These are phyloP conservation scores for Hypoxylon intermedium DNA, from an alignment of 495 filamentous ascomycete species.

Conservation along the genomic window DNA sequence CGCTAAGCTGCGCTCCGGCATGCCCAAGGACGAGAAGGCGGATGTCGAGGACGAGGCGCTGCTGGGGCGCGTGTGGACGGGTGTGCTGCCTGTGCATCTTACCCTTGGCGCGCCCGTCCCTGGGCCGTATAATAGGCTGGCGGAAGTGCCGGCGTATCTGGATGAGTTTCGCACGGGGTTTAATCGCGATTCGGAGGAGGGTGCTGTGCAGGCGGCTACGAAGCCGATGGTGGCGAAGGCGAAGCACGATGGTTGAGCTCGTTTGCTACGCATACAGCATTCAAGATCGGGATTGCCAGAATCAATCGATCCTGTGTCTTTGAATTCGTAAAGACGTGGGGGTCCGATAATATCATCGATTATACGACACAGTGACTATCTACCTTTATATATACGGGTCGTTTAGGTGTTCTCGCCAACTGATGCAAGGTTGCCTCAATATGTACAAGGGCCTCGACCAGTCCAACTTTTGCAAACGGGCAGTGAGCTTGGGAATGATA, in stretches of 20 bases:
- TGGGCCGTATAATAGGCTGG: slow-evolving; percentile 64
- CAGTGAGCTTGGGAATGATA: too few relatives aligned
- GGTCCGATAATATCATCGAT: too few relatives aligned
- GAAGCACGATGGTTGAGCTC: slow-evolving; percentile 29
- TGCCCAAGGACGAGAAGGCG: slow-evolving; percentile 71
- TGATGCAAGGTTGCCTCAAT: too few relatives aligned
- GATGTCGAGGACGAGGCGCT: slow-evolving; percentile 71
- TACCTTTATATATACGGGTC: too few relatives aligned
- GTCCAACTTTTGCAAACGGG: too few relatives aligned
- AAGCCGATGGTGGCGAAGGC: slow-evolving; percentile 42
- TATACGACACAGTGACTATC: too few relatives aligned
- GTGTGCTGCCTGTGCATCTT: slow-evolving; percentile 66
- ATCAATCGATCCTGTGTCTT: too few relatives aligned
- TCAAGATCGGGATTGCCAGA: background rate
- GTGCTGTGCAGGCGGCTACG: slow-evolving; percentile 59
- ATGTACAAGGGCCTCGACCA: too few relatives aligned
- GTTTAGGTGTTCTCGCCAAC: too few relatives aligned
- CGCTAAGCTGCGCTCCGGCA: slow-evolving; percentile 77
- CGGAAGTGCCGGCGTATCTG: slow-evolving; percentile 70
- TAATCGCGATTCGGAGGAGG: slow-evolving; percentile 60
- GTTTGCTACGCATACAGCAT: slow-evolving; percentile 39
- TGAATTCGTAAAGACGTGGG: too few relatives aligned
- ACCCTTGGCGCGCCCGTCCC: slow-evolving; percentile 72
- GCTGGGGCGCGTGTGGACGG: slow-evolving; percentile 72
- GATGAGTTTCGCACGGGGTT: slow-evolving; percentile 59